These are phyloP conservation scores for Rutstroemia sp. DNA, from an alignment of 2,329 filamentous ascomycete species.

Conservation along the genomic window DNA sequence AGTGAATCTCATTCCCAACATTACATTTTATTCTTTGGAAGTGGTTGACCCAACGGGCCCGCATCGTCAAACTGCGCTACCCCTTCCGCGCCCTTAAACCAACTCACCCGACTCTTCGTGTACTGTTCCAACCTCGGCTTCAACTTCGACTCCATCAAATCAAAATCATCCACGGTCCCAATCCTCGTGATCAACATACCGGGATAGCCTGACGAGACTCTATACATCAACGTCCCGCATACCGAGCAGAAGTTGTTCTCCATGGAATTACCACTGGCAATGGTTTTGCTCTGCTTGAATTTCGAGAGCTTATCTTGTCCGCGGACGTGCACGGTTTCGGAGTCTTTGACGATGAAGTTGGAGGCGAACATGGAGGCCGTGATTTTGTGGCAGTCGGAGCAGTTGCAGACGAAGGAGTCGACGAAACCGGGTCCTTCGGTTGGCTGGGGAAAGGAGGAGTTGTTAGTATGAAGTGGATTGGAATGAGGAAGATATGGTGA, in stretches of 20 bases:
- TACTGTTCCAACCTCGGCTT: too few relatives aligned
- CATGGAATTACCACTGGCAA: conserved; percentile 43
- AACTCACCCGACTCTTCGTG: too few relatives aligned
- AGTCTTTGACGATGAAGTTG: conserved; percentile 43
- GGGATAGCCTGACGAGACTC: conserved; percentile 38
- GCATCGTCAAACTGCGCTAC: too few relatives aligned
- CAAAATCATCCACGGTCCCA: conserved; percentile 56
- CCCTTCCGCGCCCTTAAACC: too few relatives aligned
- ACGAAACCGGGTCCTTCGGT: conserved; percentile 38
- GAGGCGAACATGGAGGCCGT: conserved; percentile 55
- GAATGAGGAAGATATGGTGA: not conserved
- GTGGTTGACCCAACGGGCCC: too few relatives aligned
- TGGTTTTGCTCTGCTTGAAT: conserved; percentile 40
- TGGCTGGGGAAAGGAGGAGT: conserved; percentile 30
- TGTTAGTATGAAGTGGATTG: not conserved
- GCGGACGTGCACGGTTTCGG: conserved; percentile 24
- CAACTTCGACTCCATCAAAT: conserved; percentile 25
- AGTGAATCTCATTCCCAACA: too few relatives aligned
- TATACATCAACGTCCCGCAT: conserved; percentile 56
- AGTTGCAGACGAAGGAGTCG: conserved; percentile 52
- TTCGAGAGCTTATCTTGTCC: conserved; percentile 42
- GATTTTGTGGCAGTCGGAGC: conserved; percentile 54
- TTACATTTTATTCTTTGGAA: too few relatives aligned
- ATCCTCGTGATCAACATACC: conserved; percentile 43
- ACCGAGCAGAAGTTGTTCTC: conserved; percentile 53